Evolutionary conservation across 768 basidiomycete species (phyloP), one percentile per base, ranked within the genome.

Genomic region (Ephemerocybe angulata): DNA sequence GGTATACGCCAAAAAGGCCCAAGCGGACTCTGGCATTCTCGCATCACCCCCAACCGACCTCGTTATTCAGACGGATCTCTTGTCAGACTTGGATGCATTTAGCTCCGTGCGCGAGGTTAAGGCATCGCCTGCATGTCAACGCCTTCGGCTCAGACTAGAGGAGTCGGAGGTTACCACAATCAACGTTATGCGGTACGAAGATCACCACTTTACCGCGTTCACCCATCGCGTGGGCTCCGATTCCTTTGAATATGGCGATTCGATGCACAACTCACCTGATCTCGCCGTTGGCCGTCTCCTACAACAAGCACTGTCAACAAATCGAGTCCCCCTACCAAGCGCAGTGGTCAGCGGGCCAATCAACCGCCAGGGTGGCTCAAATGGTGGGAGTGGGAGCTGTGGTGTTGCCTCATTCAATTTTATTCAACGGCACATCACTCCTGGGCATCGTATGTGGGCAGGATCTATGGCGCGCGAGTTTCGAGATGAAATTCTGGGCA

Each of bases 321-420:
- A 3, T 13, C 58, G 13, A 21, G 15, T 52, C 24, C 30, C 19
- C 3, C 29, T 35, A 5, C 43, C 30, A n/a, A 43, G 38, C 8
- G 27, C 15, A 43, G 35, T 53, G 44, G 11, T 28, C 2, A n/a
- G 3, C 17, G 53, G 55, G 8, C 11, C 13, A 40, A 58, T 64
- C 15, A 22, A 56, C 6, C 24, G 24, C 12, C 63, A 64, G 50
- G 58, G 57, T 3, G 6, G 15, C 17, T 33, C 31, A 13, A 58
- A 55, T 52, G 58, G 60, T 19, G 57, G 54, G 12, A 60, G 62
- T 12, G 41, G 41, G 7, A 61, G 60, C 28, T 64, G 65, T 52
- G 64, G 58, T 12, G 43, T 67, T 29, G 60, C 60, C 21, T 56
- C 55, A 3, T 40, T 51, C 19, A 63, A 62, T 51, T 64, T 60